These are phyloP conservation scores for Phytophthora syringae DNA, from an alignment of 352 stramenopile species.

Conservation along the genomic window DNA sequence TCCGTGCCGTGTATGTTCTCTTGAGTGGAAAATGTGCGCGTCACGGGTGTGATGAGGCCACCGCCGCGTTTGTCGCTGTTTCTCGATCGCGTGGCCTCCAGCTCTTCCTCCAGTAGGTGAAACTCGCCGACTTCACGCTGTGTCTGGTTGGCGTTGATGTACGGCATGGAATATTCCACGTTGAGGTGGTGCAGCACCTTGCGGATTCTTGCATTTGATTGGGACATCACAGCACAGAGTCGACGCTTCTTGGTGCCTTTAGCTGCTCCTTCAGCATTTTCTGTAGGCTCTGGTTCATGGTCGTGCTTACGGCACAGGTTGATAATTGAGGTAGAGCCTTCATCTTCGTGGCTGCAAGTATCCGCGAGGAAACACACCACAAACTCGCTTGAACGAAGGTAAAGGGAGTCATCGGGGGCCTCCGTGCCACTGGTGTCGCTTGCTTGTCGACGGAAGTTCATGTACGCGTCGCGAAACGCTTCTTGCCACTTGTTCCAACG, in stretches of 20 bases:
- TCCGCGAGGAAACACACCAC: constrained; percentile 64
- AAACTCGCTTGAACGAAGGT: constrained; percentile 71
- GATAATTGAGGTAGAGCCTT: constrained; percentile 34
- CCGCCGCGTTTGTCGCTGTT: constrained; percentile 20
- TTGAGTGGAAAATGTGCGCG: constrained; percentile 10
- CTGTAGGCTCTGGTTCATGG: background rate
- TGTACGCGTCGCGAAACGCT: constrained; percentile 72
- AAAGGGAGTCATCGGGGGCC: constrained; percentile 42
- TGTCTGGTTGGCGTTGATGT: constrained; percentile 47
- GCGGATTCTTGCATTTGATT: constrained; percentile 66
- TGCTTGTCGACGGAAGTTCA: constrained; percentile 52
- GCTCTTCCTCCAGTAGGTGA: constrained; percentile 55
- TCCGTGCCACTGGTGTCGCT: background rate
- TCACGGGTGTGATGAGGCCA: constrained; percentile 19
- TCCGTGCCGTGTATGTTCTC: constrained; percentile 62
- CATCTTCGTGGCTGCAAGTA: background rate
- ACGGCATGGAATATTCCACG: constrained; percentile 63
- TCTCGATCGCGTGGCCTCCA: constrained; percentile 28
- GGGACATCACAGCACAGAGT: constrained; percentile 68
- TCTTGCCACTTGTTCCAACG: constrained; percentile 71
- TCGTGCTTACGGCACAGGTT: constrained; percentile 45
- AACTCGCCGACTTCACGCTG: constrained; percentile 56
- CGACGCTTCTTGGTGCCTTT: constrained; percentile 11
- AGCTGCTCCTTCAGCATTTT: background rate
- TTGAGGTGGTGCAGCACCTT: constrained; percentile 74